Evolutionary conservation across 805 yeast genomes (phyloP), one percentile per base, ranked within the genome.

Genomic region (Barnettozyma salicaria): DNA sequence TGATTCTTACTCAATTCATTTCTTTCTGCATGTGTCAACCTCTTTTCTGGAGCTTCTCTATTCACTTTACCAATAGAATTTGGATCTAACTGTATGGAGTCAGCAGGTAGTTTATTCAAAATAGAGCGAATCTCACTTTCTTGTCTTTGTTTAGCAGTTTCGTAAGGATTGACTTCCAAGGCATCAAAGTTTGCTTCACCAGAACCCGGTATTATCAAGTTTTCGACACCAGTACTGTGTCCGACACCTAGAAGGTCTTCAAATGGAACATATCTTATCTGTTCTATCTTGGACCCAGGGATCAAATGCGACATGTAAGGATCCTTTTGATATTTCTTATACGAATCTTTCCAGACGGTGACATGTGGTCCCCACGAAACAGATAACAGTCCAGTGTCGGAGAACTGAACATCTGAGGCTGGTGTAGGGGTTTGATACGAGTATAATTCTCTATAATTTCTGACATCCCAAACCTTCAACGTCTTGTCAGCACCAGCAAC

Each of bases 121-220:
- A 92, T 70, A 2, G 81, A 63, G 55, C 90, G 77, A 25, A 92
- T 95, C 68, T 92, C 98, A 31, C 75, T 71, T 64, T 90, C 90
- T 61, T 90, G 95, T 68, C 97, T 80, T 65, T 89, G 97, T 58
- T 85, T 81, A 37, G 84, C 77, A 8, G 96, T 76, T 60, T 87
- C 96, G 63, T 71, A 92, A 45, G 98, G 98, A 60, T 92, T 92
- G 53, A 78, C 62, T 63, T 92, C 98, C 58, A 88, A 61, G 3
- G 97, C 88, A 66, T 92, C 98, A 59, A 76, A 88, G 63, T 92
- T 92, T 44, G 98, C 96, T 65, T 92, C 98, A 67, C 98, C 98
- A 28, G 97, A 69, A 19, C 98, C 98, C 27, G 98, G 98, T 41
- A 92, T 72, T 48, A 92, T 81, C 42, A 92, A 49, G n/a, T 92